These are phyloP conservation scores for Nematodospora anomalae DNA, from an alignment of 1,139 yeast genomes.

Conservation along the genomic window DNA sequence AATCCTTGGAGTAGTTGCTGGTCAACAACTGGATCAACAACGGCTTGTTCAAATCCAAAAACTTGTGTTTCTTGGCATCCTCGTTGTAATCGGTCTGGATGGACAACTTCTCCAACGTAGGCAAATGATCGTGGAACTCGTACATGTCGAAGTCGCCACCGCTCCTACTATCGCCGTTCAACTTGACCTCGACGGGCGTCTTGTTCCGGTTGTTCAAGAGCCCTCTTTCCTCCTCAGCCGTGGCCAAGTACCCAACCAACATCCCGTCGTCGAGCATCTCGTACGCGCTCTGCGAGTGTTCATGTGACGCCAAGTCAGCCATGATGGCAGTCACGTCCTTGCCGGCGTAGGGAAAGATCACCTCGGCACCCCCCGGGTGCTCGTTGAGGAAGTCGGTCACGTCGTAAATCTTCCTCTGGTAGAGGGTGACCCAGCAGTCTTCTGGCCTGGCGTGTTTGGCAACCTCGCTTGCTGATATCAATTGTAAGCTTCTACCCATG, in stretches of 20 bases:
- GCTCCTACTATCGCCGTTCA: conserved; percentile 21
- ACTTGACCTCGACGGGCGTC: conserved; percentile 45
- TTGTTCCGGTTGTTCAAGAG: conserved; percentile 41
- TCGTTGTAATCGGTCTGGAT: conserved; percentile 74
- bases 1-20: conserved; percentile 76
- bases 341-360: conserved; percentile 77
- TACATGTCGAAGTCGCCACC: conserved; percentile 21
- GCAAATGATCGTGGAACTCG: conserved; percentile 61
- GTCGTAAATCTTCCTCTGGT: conserved; percentile 75
- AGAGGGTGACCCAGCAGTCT: conserved; percentile 78
- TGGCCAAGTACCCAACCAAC: conserved; percentile 50
- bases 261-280: conserved; percentile 81
- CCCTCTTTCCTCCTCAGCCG: conserved; percentile 44
- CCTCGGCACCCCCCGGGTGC: conserved; percentile 86
- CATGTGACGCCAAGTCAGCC: conserved; percentile 68
- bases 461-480: conserved; percentile 40
- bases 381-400: conserved; percentile 76
- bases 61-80: conserved; percentile 77
- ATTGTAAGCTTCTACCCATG: conserved; percentile 29
- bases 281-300: conserved; percentile 83
- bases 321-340: conserved; percentile 77
- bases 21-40: conserved; percentile 74
- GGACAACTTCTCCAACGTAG: conserved; percentile 67
- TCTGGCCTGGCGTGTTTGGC: conserved; percentile 47
- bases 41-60: conserved; percentile 82